Base-by-base conservation (phyloP, 1,284 basidiomycete species). In the Hemileia vastatrix region DNA sequence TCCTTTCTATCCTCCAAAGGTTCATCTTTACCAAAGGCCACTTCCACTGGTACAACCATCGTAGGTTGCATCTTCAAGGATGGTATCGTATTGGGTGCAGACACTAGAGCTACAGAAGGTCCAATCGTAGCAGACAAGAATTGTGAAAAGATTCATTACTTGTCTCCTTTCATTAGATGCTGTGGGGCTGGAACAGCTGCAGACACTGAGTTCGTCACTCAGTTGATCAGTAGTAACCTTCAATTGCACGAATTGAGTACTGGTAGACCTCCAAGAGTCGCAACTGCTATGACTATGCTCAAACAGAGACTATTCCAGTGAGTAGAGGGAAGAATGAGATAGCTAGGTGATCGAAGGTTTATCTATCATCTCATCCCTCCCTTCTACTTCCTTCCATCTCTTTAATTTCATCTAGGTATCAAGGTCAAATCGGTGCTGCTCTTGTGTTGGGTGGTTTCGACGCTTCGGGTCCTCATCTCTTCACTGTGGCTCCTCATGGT, bases 101-200 rank as follows among this genome's bases (percentile, higher is more conserved):
- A 98, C 77, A 98, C 94, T 0, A 83, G 94, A 71, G 91, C 93
- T 1, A 97, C 94, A 0, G 89, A 86, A 68, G 94, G 94, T 0
- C 84, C 86, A 24, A 97, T 98, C 70, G 90, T 98, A 15, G 93
- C 93, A 0, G 94, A 97, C 80, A 97, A 97, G 84, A 97, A 97
- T 79, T 98, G 94, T 77, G 94, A 97, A 80, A 98, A 98, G 91
- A 98, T 98, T 73, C 94, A 98, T 78, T 97, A 88, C 77, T 87
- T 95, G 73, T 86, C 90, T 6, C 88, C 92, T 64, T 84, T 84
- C 67, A 98, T 98, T 70, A 83, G 93, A 61, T 98, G 94, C 81
- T 97, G 93, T 75, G 95, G 94, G 73, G 95, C 94, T 2, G 94
- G 94, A 63, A 98, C 94, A 2, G 94, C 94, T 21, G 93, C 93